phyloP scores from a whole-genome alignment of 2,329 filamentous ascomycete species.

The Epichloe bromicola region DNA sequence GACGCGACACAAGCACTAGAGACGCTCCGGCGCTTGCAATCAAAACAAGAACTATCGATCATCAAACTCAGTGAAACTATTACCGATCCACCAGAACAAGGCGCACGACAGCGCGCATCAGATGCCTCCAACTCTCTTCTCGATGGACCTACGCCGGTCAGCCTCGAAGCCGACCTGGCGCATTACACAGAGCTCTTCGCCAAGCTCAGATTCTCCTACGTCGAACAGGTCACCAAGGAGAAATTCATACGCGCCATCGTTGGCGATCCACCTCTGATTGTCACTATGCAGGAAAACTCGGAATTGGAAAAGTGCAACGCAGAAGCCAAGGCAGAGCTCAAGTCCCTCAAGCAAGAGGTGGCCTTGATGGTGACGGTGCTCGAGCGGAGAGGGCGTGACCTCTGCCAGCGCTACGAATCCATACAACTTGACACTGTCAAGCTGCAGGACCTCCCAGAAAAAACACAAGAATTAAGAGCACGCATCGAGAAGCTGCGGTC shows the following conservation, averaged over 20 bases:
- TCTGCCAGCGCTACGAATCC: slow-evolving; percentile 41
- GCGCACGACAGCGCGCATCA: slow-evolving; percentile 45
- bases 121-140: slow-evolving; percentile 56
- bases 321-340: slow-evolving; percentile 60
- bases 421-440: slow-evolving; percentile 34
- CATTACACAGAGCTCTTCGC: slow-evolving; percentile 95
- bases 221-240: slow-evolving; percentile 97
- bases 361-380: slow-evolving; percentile 59
- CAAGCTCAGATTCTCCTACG: slow-evolving; percentile 92
- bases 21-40: slow-evolving; percentile 39
- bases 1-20: slow-evolving; percentile 30
- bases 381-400: slow-evolving; percentile 47
- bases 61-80: slow-evolving; percentile 67
- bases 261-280: slow-evolving; percentile 76
- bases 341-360: slow-evolving; percentile 69
- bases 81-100: slow-evolving; percentile 32
- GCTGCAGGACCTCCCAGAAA: slow-evolving; percentile 37
- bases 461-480: slow-evolving; percentile 34
- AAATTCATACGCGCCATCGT: slow-evolving; percentile 92
- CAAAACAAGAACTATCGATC: slow-evolving; percentile 54
- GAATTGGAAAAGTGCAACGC: slow-evolving; percentile 58
- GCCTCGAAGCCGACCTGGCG: slow-evolving; percentile 67
- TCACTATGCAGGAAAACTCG: slow-evolving; percentile 69
- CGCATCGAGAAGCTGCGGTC: slow-evolving; percentile 32
- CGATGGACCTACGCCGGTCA: slow-evolving; percentile 58